These are phyloP conservation scores for Curvularia verruculosa DNA, from an alignment of 2,329 filamentous ascomycete genomes.

Conservation along the genomic window DNA sequence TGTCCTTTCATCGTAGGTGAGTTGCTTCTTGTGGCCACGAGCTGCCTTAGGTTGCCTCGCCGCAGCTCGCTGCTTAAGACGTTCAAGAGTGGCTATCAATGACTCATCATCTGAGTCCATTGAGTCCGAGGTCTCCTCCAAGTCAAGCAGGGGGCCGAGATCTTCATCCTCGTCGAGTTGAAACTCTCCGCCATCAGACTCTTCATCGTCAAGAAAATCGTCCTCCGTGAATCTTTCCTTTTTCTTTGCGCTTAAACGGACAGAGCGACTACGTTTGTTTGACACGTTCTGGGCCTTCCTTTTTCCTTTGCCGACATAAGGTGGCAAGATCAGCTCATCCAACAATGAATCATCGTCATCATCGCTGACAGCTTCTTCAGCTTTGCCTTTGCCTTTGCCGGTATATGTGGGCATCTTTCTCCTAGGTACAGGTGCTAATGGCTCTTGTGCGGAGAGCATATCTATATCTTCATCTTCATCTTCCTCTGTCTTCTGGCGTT, in stretches of 20 bases:
- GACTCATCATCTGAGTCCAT: conserved; percentile 40
- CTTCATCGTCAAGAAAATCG: conserved; percentile 28
- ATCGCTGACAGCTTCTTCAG: conserved; percentile 15
- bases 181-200: conserved; percentile 39
- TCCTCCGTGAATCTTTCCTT: conserved; percentile 21
- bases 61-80: conserved; percentile 21
- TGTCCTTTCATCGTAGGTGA: conserved; percentile 29
- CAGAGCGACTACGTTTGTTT: conserved; percentile 24
- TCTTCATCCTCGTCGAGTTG: conserved; percentile 36
- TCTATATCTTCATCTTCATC: conserved; percentile 39
- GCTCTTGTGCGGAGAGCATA: conserved; percentile 25
- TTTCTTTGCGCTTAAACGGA: conserved; percentile 30
- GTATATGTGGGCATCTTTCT: conserved; percentile 16
- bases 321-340: conserved; percentile 10
- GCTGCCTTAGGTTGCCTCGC: conserved; percentile 15
- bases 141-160: conserved; percentile 25
- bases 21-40: conserved; percentile 34
- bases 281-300: conserved; percentile 26
- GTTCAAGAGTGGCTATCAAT: conserved; percentile 29
- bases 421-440: conserved; percentile 16
- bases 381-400: conserved; percentile 24
- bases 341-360: conserved; percentile 14
- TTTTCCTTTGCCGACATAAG: conserved; percentile 34
- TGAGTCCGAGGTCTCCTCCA: conserved; percentile 22
- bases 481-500: conserved; percentile 45